These are phyloP conservation scores for Mycena pura DNA, from an alignment of 768 basidiomycete genomes.

Conservation along the genomic window DNA sequence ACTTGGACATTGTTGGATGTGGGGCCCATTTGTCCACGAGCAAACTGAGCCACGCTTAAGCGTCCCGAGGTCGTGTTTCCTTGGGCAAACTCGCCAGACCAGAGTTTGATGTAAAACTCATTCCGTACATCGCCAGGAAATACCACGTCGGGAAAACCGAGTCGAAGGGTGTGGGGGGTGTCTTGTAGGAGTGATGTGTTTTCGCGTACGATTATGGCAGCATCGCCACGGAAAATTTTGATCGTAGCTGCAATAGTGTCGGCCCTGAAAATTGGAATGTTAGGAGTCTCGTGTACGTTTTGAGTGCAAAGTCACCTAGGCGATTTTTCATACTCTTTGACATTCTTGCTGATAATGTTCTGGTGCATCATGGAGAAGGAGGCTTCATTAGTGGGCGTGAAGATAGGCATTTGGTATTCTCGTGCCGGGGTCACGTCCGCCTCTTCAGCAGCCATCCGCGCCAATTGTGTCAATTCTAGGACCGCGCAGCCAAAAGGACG, in stretches of 20 bases:
- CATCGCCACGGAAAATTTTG: conserved; percentile 88
- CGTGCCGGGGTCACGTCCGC: conserved; percentile 66
- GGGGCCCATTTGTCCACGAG: conserved; percentile 61
- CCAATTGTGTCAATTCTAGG: conserved; percentile 80
- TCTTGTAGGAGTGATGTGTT: conserved; percentile 86
- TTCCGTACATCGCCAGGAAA: conserved; percentile 93
- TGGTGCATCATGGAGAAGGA: conserved; percentile 95
- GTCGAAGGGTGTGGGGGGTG: conserved; percentile 79
- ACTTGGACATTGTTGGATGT: conserved; percentile 82
- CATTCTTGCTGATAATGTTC: conserved; percentile 84
- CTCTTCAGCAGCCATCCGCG: conserved; percentile 69
- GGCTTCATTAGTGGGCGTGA: conserved; percentile 79
- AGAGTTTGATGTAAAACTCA: conserved; percentile 95
- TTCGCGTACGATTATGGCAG: conserved; percentile 75
- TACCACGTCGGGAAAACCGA: conserved; percentile 96
- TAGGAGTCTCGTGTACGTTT: background rate
- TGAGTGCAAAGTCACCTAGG: conserved; percentile 58
- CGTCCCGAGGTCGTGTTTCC: conserved; percentile 56
- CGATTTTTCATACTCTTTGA: conserved; percentile 83
- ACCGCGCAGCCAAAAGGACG: conserved; percentile 97
- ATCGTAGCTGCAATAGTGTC: conserved; percentile 85
- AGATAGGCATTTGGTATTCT: conserved; percentile 91
- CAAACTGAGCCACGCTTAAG: conserved; percentile 67
- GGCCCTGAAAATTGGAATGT: conserved; percentile 58
- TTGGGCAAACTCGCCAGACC: conserved; percentile 87